A percentile compares a stretch with the other conserved stretches of the same genome.
These are phyloP conservation scores for Sechiopsis laciniata DNA, from an alignment of 306 rosid genomes.

Conservation along the genomic window DNA sequence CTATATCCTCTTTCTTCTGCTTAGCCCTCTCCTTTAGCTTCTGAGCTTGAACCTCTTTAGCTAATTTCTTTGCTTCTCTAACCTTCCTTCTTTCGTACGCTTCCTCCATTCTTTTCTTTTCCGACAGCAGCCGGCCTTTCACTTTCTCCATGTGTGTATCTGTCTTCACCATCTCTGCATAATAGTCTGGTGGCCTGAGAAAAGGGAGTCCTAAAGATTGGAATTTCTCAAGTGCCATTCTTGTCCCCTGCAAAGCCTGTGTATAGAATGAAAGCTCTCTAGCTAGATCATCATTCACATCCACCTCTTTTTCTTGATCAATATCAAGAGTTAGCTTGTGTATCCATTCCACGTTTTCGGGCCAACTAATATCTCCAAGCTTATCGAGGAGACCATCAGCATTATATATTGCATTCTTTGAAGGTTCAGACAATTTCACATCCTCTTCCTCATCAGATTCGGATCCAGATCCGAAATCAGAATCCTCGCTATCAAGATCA, in stretches of 20 bases:
- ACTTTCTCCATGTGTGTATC: constrained; percentile 78
- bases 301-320: constrained; percentile 71
- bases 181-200: constrained; percentile 74
- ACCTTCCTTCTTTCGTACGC: constrained; percentile 87
- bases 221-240: constrained; percentile 64
- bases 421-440: constrained; percentile 51
- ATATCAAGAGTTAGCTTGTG: constrained; percentile 66
- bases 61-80: constrained; percentile 63
- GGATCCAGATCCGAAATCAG: constrained; percentile 40
- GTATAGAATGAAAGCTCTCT: constrained; percentile 77
- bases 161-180: constrained; percentile 89
- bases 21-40: constrained; percentile 75
- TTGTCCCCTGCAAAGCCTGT: constrained; percentile 80
- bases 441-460: constrained; percentile 45
- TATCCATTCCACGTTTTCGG: constrained; percentile 63
- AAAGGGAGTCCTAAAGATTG: constrained; percentile 64
- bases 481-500: constrained; percentile 31
- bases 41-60: constrained; percentile 80
- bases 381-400: constrained; percentile 67
- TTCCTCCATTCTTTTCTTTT: constrained; percentile 72
- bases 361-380: constrained; percentile 85
- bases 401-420: constrained; percentile 56
- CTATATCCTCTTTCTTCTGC: constrained; percentile 80
- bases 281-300: constrained; percentile 76
- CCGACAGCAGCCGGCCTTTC: constrained; percentile 59